Base-by-base conservation (phyloP, 441 rosid genomes). In the Bocquillonia castaneifolia region DNA sequence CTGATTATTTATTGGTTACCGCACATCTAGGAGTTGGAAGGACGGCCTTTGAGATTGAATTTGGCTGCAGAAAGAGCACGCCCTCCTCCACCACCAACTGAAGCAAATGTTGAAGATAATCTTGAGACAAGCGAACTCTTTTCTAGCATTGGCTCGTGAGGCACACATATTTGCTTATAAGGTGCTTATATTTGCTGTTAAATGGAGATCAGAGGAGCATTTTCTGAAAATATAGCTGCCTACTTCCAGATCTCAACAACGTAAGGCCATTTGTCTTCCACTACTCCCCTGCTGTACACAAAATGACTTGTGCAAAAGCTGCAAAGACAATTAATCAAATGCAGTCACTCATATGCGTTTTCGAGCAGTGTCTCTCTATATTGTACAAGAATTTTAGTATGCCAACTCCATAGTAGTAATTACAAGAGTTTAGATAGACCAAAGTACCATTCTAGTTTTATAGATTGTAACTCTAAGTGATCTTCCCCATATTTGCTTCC, bases 41-140 rank as follows among this genome's bases (percentile, higher is more conserved):
- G 96, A n/a, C 83, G 99, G 57, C 90, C 93, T 34, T 55, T 91
- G 76, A 81, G 96, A 71, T 77, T 91, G 79, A 90, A 83, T 53
- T 9, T 86, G 70, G 97, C 97, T 26, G 69, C 82, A 0, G 88
- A 85, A 58, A 91, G 82, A 74, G 77, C 80, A 53, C 72, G 71
- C 57, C 57, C 78, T 47, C 42, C 79, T 14, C 63, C 82, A 25
- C 63, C 77, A 25, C 63, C 77, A 7, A 32, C 13, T 2, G 81
- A 67, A 64, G 72, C 77, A 18, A 77, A 53, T 17, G n/a, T 67
- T 5, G 74, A 70, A 9, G 78, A 65, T 36, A 77, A 77, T 55
- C 10, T 70, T 0, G 89, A 84, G 59, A 79, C 80, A 72, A 76
- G 72, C 13, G 84, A 85, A 64, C 59, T 86, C 76, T 54, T 85